Base-by-base conservation (phyloP, 495 filamentous ascomycete species). In the Hyaloscypha finlandica region DNA sequence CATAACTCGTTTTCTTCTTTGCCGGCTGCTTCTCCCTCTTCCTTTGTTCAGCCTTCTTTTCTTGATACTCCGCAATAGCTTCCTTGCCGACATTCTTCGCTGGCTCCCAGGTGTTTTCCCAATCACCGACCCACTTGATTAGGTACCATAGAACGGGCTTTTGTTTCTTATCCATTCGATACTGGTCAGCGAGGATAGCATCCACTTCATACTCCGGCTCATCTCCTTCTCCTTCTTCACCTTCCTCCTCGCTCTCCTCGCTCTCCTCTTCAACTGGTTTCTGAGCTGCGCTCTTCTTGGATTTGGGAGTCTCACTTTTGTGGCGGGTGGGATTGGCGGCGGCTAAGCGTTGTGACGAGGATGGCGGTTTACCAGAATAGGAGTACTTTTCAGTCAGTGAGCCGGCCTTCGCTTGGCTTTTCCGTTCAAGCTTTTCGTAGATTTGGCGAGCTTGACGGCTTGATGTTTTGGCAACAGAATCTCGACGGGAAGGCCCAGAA, bases 91-190 rank as follows among this genome's bases (percentile, higher is more conserved):
- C 61, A 54, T 72, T 69, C 12, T 55, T 35, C 4, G 20, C 64
- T 19, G 70, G 70, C 32, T 72, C 70, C 70, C 70, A 72, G 2
- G 64, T 57, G 20, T 67, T 35, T 8, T 32, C 51, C 42, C 59
- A 69, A 25, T 72, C 60, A 1, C 67, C 70, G 9, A 60, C 64
- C 70, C 70, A 72, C 31, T 65, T 58, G 31, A 72, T 67, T 0
- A 69, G 48, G 37, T 72, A 72, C n/a, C 31, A 65, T 1, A 39
- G 16, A 2, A 37, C 35, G 3, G 4, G 8, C 48, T 42, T 55
- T 9, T 52, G 42, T 22, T 54, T 30, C 22, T 55, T n/a, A 19
- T 45, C 33, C 11, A 11, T 45, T 19, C 30, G 45, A 33, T 60
- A 45, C 55, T 59, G 30, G 25, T 72, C 53, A 8, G 37, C 60